Percentiles rank a stretch among this genome's conserved stretches.
Evolutionary conservation across 192 early-diverging fungal species (phyloP).

Genomic region (Podila verticillata): DNA sequence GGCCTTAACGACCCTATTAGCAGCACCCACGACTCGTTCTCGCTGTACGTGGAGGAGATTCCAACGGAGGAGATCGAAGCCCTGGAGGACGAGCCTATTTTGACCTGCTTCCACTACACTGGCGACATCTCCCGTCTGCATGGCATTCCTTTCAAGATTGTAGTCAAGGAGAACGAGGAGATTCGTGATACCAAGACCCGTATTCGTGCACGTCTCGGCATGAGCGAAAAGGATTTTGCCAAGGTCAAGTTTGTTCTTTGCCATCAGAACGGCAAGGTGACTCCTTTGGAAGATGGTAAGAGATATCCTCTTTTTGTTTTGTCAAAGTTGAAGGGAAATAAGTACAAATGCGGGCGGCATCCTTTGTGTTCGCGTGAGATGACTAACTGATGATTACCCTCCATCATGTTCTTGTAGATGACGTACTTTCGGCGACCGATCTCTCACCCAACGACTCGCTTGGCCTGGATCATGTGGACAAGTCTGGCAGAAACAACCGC

Average conservation of each 20-base stretch:
- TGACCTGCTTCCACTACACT: slow-evolving; percentile 83
- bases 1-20: slow-evolving; percentile 56
- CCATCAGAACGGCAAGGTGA: slow-evolving; percentile 1
- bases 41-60: slow-evolving; percentile 69
- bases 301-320: no score
- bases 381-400: background rate
- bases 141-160: slow-evolving; percentile 86
- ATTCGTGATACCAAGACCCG: slow-evolving; percentile 78
- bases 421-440: slow-evolving; percentile 15
- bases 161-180: slow-evolving; percentile 71
- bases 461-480: slow-evolving; percentile 58
- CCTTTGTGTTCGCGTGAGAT: no score
- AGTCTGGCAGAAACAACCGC: slow-evolving; percentile 29
- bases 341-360: no score
- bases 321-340: no score
- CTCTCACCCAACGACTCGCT: slow-evolving; percentile 35
- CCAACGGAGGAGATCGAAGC: slow-evolving; percentile 57
- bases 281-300: slow-evolving; percentile 37
- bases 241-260: slow-evolving; percentile 66
- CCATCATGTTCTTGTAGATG: slow-evolving; percentile 4
- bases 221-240: slow-evolving; percentile 86
- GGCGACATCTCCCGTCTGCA: slow-evolving; percentile 76
- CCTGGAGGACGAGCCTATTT: slow-evolving; percentile 45
- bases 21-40: slow-evolving; percentile 50
- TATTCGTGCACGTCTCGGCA: slow-evolving; percentile 73